Percentiles rank a stretch among this genome's conserved stretches.
phyloP scores from a whole-genome alignment of 257 asterid genomes.

The Scutellaria galericulata region DNA sequence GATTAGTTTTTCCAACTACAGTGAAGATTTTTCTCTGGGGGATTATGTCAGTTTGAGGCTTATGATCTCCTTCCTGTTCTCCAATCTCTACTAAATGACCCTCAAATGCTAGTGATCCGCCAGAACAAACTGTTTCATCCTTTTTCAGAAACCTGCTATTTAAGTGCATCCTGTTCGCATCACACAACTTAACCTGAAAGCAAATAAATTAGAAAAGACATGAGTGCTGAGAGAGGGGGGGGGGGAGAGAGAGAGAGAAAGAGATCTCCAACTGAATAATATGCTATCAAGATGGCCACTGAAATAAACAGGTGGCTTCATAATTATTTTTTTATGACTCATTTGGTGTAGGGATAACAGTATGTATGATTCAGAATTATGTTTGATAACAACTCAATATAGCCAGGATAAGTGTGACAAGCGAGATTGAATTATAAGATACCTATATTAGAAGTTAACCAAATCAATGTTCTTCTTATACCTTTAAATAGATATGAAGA shows the following conservation, averaged over 20 bases:
- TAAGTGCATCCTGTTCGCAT: constrained; percentile 62
- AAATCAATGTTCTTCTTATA: constrained; percentile 12
- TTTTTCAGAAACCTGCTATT: constrained; percentile 69
- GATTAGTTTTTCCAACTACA: constrained; percentile 38
- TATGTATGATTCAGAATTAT: constrained; percentile 9
- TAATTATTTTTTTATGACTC: neutral
- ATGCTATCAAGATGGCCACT: constrained; percentile 22
- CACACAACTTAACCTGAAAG: constrained; percentile 72
- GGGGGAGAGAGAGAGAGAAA: neutral
- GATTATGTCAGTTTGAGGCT: constrained; percentile 43
- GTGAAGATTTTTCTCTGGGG: constrained; percentile 38
- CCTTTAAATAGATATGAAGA: neutral
- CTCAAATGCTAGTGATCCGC: constrained; percentile 62
- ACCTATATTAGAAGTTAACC: constrained; percentile 7
- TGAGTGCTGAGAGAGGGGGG: constrained; percentile 10
- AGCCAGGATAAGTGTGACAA: constrained; percentile 15
- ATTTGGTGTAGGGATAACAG: constrained; percentile 24
- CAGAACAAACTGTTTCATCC: constrained; percentile 64
- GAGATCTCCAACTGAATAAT: constrained; percentile 8
- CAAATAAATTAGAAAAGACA: constrained; percentile 15
- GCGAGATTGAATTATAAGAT: constrained; percentile 21
- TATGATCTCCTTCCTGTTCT: constrained; percentile 53
- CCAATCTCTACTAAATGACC: constrained; percentile 79
- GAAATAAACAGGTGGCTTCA: constrained; percentile 26
- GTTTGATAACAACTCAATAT: neutral